Percentiles rank a stretch among this genome's conserved stretches.
These are phyloP conservation scores for Claviceps africana DNA, from an alignment of 2,329 filamentous ascomycete species.

Conservation along the genomic window DNA sequence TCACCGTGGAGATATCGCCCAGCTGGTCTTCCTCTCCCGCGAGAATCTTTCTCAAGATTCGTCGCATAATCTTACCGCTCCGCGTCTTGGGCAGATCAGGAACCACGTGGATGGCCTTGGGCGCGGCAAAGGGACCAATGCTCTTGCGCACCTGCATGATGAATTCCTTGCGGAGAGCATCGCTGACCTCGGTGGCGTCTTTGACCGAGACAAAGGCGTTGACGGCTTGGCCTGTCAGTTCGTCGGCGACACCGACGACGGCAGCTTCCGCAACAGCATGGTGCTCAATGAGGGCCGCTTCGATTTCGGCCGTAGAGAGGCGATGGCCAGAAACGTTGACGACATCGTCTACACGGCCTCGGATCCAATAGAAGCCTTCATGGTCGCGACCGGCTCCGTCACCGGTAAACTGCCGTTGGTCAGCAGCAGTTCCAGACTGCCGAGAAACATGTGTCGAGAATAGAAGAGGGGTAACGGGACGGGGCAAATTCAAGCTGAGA, in stretches of 20 bases:
- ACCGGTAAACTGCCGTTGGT: conserved; percentile 54
- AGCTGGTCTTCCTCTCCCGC: conserved; percentile 95
- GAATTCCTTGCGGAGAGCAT: conserved; percentile 83
- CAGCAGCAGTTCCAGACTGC: neutral
- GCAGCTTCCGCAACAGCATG: conserved; percentile 81
- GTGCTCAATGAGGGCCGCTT: conserved; percentile 91
- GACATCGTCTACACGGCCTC: conserved; percentile 93
- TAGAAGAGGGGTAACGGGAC: too few species aligned
- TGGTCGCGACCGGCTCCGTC: conserved; percentile 93
- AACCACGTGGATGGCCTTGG: conserved; percentile 83
- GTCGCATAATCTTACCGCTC: conserved; percentile 97
- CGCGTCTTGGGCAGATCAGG: conserved; percentile 94
- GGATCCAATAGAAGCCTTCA: conserved; percentile 99
- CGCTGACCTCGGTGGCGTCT: conserved; percentile 60
- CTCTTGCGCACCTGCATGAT: conserved; percentile 91
- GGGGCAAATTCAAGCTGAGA: neutral
- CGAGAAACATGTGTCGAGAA: too few species aligned
- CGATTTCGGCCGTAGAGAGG: conserved; percentile 93
- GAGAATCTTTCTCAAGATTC: conserved; percentile 92
- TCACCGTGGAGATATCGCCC: conserved; percentile 80
- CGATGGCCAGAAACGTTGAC: conserved; percentile 96
- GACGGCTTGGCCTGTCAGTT: conserved; percentile 91
- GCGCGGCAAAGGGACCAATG: conserved; percentile 92
- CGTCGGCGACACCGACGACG: conserved; percentile 84
- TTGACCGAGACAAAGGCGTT: conserved; percentile 94